A percentile compares a stretch with the other conserved stretches of the same genome.
Conservation (phyloP, 371 early-diverging fungal genomes). For the Syncephalastrum contaminatum region DNA sequence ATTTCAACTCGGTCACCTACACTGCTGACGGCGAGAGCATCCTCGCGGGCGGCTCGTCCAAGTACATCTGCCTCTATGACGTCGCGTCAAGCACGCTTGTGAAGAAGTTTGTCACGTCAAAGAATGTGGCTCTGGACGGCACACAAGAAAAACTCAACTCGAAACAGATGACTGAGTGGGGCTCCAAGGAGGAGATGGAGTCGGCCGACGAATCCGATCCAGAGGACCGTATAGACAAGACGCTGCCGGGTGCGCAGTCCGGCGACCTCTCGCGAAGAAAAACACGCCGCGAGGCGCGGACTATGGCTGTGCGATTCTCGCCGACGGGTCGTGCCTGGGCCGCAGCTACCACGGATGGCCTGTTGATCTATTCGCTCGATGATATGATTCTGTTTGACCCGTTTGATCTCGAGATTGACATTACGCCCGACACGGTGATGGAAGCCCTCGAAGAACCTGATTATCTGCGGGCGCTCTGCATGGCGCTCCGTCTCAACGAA, state of each 20-base stretch:
- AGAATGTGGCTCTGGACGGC: conserved; percentile 91
- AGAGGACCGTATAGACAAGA: conserved; percentile 80
- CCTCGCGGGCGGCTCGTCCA: conserved; percentile 92
- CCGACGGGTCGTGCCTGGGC: conserved; percentile 95
- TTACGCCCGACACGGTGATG: conserved; percentile 86
- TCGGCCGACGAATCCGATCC: conserved; percentile 75
- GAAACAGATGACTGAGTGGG: conserved; percentile 93
- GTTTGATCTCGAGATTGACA: conserved; percentile 93
- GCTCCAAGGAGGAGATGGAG: conserved; percentile 74
- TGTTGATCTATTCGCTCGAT: conserved; percentile 92
- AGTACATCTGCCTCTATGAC: conserved; percentile 95
- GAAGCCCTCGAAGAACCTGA: conserved; percentile 72
- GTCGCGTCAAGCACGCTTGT: conserved; percentile 71
- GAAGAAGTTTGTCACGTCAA: conserved; percentile 87
- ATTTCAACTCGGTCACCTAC: conserved; percentile 91
- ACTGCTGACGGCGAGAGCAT: conserved; percentile 91
- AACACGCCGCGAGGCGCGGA: conserved; percentile 77
- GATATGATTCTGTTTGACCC: conserved; percentile 94
- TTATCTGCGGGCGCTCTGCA: conserved; percentile 84
- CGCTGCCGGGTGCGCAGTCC: conserved; percentile 84
- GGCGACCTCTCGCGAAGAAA: conserved; percentile 84
- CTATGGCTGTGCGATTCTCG: conserved; percentile 85
- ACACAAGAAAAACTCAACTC: conserved; percentile 87
- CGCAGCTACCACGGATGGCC: conserved; percentile 95
- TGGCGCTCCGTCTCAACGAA: conserved; percentile 92